Evolutionary conservation across 1,139 yeast species (phyloP).

Genomic region (Geotrichum citri-aurantii): DNA sequence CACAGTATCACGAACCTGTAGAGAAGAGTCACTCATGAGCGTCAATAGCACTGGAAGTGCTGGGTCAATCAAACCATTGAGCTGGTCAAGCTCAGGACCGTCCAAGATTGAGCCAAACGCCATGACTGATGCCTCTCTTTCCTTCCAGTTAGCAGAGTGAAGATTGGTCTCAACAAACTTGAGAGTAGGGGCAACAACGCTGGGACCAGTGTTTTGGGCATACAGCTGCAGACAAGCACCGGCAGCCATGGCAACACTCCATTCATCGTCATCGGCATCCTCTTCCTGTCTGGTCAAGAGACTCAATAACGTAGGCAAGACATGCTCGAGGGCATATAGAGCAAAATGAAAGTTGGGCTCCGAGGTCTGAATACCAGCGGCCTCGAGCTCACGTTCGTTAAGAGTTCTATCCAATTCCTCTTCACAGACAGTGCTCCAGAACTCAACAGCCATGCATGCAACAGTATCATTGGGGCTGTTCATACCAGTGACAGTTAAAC

Average conservation of each 20-base stretch:
- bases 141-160: conserved; percentile 62
- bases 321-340: conserved; percentile 71
- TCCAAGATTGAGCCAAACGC: conserved; percentile 96
- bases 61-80: conserved; percentile 63
- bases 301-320: conserved; percentile 76
- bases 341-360: conserved; percentile 62
- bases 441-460: conserved; percentile 97
- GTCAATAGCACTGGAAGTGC: conserved; percentile 74
- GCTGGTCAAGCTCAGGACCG: conserved; percentile 79
- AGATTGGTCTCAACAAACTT: conserved; percentile 76
- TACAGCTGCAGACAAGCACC: conserved; percentile 93
- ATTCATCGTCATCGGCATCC: conserved; percentile 88
- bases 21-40: conserved; percentile 63
- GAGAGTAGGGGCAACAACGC: conserved; percentile 78
- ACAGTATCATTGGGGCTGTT: conserved; percentile 79
- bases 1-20: conserved; percentile 93
- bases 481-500: conserved; percentile 89
- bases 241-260: conserved; percentile 99
- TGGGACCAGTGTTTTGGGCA: conserved; percentile 84
- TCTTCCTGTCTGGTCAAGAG: conserved; percentile 85
- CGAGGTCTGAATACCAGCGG: conserved; percentile 24
- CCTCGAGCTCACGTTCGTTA: conserved; percentile 55
- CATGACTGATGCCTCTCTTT: conserved; percentile 97
- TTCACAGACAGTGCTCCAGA: conserved; percentile 97
- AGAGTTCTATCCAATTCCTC: conserved; percentile 80